Conservation (phyloP, 768 basidiomycete species). For the Suillus bovinus region DNA sequence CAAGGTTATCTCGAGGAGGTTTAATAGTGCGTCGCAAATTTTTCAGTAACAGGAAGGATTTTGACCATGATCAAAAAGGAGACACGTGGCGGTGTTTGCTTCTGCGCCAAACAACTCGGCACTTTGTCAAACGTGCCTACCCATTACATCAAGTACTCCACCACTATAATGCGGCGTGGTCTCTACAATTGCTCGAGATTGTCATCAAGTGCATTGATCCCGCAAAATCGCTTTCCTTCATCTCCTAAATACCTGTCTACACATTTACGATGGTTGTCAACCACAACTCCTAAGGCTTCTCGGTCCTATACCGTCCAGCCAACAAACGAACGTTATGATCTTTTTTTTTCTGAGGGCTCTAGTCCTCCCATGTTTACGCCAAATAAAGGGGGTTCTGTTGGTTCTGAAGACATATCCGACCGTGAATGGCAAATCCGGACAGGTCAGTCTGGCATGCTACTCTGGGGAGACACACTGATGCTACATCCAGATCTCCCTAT, state of each 20-base stretch:
- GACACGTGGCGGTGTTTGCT: conserved; percentile 22
- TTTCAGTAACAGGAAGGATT: not conserved
- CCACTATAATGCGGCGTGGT: conserved; percentile 16
- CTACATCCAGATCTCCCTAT: conserved; percentile 20
- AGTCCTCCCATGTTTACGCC: conserved; percentile 26
- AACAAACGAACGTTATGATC: conserved; percentile 6
- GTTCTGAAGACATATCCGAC: conserved; percentile 48
- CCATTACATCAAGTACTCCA: not conserved
- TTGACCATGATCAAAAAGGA: not conserved
- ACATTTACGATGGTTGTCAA: conserved; percentile 11
- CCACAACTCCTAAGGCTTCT: conserved; percentile 19
- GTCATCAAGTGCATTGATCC: not conserved
- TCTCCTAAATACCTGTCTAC: not conserved
- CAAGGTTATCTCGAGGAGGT: conserved; percentile 93
- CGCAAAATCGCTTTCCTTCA: not conserved
- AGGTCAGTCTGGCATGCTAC: conserved; percentile 41
- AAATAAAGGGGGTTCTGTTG: conserved; percentile 15
- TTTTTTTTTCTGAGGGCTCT: conserved; percentile 11
- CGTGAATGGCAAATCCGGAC: conserved; percentile 79
- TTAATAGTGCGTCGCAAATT: conserved; percentile 28
- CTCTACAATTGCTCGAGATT: not conserved
- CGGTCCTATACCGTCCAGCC: conserved; percentile 14
- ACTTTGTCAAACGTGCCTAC: conserved; percentile 3
- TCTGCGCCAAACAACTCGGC: conserved; percentile 27
- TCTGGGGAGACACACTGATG: conserved; percentile 29